phyloP scores from a whole-genome alignment of 371 early-diverging fungal species.

The Syncephalis plumigaleata region DNA sequence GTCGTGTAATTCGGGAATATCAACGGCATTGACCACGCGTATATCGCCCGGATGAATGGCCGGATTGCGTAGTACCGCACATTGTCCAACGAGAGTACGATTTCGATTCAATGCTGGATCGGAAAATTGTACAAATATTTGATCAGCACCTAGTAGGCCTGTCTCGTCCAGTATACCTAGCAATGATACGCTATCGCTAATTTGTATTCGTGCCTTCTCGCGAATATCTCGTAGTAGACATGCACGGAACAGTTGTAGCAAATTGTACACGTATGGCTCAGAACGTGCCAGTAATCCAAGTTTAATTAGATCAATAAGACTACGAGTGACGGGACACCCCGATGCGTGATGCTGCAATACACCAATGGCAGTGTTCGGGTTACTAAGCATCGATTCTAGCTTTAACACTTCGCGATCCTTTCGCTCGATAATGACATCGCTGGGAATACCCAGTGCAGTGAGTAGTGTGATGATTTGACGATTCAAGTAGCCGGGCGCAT shows the following conservation, averaged over 20 bases:
- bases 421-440: constrained; percentile 26
- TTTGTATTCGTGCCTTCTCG: constrained; percentile 44
- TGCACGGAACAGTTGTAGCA: constrained; percentile 30
- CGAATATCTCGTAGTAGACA: constrained; percentile 38
- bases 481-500: constrained; percentile 44
- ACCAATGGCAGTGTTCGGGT: constrained; percentile 22
- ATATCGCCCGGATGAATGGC: constrained; percentile 77
- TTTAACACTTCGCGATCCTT: constrained; percentile 22
- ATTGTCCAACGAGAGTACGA: constrained; percentile 18
- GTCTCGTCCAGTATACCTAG: constrained; percentile 73
- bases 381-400: constrained; percentile 21
- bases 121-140: constrained; percentile 41
- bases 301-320: constrained; percentile 28
- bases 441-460: constrained; percentile 38
- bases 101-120: constrained; percentile 5
- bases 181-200: constrained; percentile 43
- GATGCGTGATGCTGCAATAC: constrained; percentile 28
- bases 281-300: constrained; percentile 30
- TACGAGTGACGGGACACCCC: constrained; percentile 28
- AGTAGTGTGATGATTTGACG: constrained; percentile 53
- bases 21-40: constrained; percentile 43
- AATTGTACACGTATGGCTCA: constrained; percentile 38
- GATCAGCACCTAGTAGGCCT: constrained; percentile 31
- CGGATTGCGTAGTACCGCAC: constrained; percentile 48
- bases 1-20: constrained; percentile 30